Conservation (phyloP, 73 alveolate species). For the Paramecium pentaurelia region DNA sequence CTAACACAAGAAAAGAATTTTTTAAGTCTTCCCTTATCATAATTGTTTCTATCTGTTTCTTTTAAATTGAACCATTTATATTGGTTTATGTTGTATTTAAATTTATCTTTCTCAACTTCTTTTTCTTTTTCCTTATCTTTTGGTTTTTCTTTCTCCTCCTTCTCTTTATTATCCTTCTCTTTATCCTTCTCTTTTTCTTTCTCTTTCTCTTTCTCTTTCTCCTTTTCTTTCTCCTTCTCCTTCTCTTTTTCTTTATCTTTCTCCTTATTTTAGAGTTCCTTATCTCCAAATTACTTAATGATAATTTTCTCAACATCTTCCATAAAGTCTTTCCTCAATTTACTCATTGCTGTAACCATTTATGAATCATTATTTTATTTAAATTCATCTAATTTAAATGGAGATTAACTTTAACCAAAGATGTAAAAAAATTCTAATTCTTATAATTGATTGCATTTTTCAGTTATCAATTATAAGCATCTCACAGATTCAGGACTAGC, state of each 20-base stretch:
- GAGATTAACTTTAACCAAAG: not conserved
- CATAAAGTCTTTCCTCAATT: not conserved
- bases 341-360: not conserved
- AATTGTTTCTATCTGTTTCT: slow-evolving; percentile 94
- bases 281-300: not conserved
- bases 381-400: slow-evolving; percentile 1
- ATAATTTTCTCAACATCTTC: not conserved
- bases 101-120: not conserved
- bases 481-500: slow-evolving; percentile 1
- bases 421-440: slow-evolving; percentile 49
- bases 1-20: slow-evolving; percentile 92
- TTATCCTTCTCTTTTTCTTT: not conserved
- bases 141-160: not conserved
- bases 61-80: slow-evolving; percentile 88
- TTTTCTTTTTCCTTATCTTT: not conserved
- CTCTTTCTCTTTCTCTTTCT: too few species aligned
- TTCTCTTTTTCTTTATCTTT: not conserved
- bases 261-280: not conserved
- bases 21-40: slow-evolving; percentile 96
- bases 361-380: not conserved
- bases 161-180: not conserved
- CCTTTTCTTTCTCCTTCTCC: not conserved
- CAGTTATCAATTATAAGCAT: slow-evolving; percentile 30
- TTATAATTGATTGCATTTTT: slow-evolving; percentile 35
- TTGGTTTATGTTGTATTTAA: not conserved